Evolutionary conservation across 1,284 basidiomycete genomes (phyloP).

Genomic region (Pseudozyma sp.): DNA sequence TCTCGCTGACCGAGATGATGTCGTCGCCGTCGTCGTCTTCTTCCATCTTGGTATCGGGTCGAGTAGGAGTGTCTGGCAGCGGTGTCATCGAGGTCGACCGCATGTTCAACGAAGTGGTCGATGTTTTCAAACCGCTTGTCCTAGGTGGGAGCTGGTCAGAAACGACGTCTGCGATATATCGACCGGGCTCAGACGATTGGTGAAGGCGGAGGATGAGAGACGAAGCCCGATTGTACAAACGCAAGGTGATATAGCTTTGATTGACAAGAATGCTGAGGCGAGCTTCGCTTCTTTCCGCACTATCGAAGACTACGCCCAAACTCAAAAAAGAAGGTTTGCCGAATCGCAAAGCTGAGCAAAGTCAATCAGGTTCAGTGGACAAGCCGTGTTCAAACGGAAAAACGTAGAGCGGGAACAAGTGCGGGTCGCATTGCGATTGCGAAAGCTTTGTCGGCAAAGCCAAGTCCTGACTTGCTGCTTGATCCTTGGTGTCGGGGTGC

Average conservation of each 20-base stretch:
- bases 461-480: neutral
- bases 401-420: neutral
- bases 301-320: too few species aligned
- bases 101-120: neutral
- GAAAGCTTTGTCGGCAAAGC: neutral
- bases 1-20: constrained; percentile 13
- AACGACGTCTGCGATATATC: too few species aligned
- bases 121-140: too few species aligned
- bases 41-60: neutral
- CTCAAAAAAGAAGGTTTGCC: too few species aligned
- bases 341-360: too few species aligned
- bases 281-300: neutral
- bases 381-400: too few species aligned
- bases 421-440: neutral
- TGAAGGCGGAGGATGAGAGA: neutral
- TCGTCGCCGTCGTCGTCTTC: constrained; percentile 12
- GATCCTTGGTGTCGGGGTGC: too few species aligned
- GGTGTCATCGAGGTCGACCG: constrained; percentile 12
- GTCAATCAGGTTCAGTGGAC: too few species aligned
- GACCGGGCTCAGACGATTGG: neutral
- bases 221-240: neutral
- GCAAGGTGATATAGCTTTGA: constrained; percentile 11
- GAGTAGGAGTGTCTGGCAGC: neutral
- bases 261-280: neutral
- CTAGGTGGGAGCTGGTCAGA: too few species aligned